phyloP scores from a whole-genome alignment of 2,329 filamentous ascomycete genomes.

The Triangularia verruculosa region DNA sequence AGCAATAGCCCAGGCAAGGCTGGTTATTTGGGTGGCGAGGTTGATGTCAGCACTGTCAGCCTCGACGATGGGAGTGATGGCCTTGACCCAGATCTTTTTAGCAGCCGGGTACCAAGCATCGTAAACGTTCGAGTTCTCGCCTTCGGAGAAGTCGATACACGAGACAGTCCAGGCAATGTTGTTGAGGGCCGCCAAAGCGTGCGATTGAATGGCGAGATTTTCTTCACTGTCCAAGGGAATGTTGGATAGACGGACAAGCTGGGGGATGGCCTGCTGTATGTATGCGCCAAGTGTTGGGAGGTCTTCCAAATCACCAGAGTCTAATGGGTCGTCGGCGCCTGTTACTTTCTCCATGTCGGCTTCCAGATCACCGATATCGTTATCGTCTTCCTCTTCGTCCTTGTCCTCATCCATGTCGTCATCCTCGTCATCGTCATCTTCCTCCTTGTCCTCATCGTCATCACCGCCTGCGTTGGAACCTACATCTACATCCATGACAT shows the following conservation, averaged over 20 bases:
- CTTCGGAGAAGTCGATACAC: slow-evolving; percentile 55
- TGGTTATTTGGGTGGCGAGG: slow-evolving; percentile 61
- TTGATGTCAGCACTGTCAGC: slow-evolving; percentile 60
- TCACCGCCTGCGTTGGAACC: slow-evolving; percentile 31
- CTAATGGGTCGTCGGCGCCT: slow-evolving; percentile 43
- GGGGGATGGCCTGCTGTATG: slow-evolving; percentile 44
- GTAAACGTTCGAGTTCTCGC: slow-evolving; percentile 51
- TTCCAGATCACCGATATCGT: slow-evolving; percentile 47
- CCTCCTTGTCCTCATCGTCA: slow-evolving; percentile 37
- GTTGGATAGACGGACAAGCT: slow-evolving; percentile 47
- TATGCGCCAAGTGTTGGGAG: slow-evolving; percentile 52
- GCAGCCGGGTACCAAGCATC: slow-evolving; percentile 53
- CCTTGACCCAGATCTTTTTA: slow-evolving; percentile 55
- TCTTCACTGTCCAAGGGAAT: slow-evolving; percentile 41
- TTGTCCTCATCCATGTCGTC: slow-evolving; percentile 38
- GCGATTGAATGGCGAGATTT: slow-evolving; percentile 45
- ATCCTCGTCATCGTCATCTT: slow-evolving; percentile 36
- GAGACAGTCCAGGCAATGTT: slow-evolving; percentile 67
- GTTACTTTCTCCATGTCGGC: slow-evolving; percentile 66
- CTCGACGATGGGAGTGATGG: slow-evolving; percentile 55
- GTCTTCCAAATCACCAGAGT: slow-evolving; percentile 46
- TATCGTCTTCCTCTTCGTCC: slow-evolving; percentile 41
- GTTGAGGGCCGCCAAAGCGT: slow-evolving; percentile 60
- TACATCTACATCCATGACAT: slow-evolving; percentile 38
- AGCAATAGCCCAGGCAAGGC: slow-evolving; percentile 63